Base-by-base conservation (phyloP, 2,329 filamentous ascomycete genomes). In the Fusarium xyrophilum region DNA sequence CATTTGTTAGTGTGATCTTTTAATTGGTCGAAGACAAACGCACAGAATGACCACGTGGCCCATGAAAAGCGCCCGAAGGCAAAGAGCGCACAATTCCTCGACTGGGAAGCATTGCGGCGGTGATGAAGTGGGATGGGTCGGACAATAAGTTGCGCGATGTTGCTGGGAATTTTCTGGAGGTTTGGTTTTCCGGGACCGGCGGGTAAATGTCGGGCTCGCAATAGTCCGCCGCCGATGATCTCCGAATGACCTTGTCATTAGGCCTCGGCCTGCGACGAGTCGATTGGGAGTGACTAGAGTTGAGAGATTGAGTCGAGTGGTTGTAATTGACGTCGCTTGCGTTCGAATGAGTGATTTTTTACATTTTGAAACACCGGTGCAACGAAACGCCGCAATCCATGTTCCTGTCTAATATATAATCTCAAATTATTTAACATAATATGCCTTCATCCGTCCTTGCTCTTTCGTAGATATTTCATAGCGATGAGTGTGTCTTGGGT, bases 101-200 rank as follows among this genome's bases (percentile, higher is more conserved):
- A 66, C 81, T 82, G 60, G 81, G 80, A 74, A 83, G 78, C 81
- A 83, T 83, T 61, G 70, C 78, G 76, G 68, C 74, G 73, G 63
- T 60, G 56, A 68, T 73, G 63, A 67, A 59, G 53, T 59, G 53
- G 42, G 36, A 52, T 68, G 53, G 53, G 57, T 61, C 67, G 68
- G 61, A 44, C 60, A 53, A 56, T 46, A 43, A 52, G 36, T 47
- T 68, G 42, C 63, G 56, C 53, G 72, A 47, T 57, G 67, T 54
- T 53, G 56, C 60, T 66, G 44, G 62, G 55, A 55, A 68, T 59
- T 73, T 76, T 79, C 79, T 79, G 48, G 59, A 60, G 57, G 61
- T 43, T 61, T 67, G 57, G 61, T 46, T 63, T 67, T 66, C 58
- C 56, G 59, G 62, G 54, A 56, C 51, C 58, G 67, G 69, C 79